phyloP scores from a whole-genome alignment of 2,329 filamentous ascomycete species.

The Phyllosticta paracitricarpa region DNA sequence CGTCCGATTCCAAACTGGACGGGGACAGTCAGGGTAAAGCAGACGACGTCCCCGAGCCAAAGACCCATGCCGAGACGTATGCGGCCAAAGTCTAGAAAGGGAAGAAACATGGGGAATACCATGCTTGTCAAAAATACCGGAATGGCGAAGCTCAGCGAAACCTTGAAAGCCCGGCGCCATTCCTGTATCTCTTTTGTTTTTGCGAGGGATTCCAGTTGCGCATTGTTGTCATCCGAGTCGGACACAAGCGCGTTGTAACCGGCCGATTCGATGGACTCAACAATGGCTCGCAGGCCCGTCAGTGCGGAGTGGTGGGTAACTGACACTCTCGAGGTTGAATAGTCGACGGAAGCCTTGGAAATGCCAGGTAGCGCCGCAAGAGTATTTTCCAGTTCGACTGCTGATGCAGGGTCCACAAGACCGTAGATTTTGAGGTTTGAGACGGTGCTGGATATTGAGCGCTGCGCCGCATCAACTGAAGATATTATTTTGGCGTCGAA shows the following conservation, averaged over 20 bases:
- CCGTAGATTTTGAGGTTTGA: conserved; percentile 81
- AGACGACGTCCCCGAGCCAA: conserved; percentile 80
- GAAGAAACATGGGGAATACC: conserved; percentile 80
- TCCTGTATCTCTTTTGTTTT: conserved; percentile 95
- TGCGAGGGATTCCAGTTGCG: conserved; percentile 86
- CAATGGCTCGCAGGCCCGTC: conserved; percentile 71
- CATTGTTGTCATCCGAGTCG: conserved; percentile 90
- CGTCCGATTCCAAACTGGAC: conserved; percentile 94
- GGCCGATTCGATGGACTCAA: conserved; percentile 68
- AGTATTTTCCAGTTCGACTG: conserved; percentile 58
- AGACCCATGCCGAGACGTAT: conserved; percentile 61
- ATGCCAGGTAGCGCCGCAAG: conserved; percentile 61
- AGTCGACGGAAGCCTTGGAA: conserved; percentile 60
- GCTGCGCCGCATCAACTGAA: conserved; percentile 49
- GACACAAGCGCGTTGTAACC: conserved; percentile 85
- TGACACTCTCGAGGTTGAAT: conserved; percentile 62
- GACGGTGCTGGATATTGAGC: conserved; percentile 47
- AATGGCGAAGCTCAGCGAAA: conserved; percentile 71
- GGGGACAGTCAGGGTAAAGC: conserved; percentile 74
- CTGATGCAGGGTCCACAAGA: conserved; percentile 59
- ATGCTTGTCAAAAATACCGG: conserved; percentile 91
- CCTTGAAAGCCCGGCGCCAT: conserved; percentile 73
- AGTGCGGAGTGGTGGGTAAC: conserved; percentile 62
- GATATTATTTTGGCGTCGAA: conserved; percentile 81
- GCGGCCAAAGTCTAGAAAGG: conserved; percentile 65